Conservation (phyloP, 179 eudicot species). For the Carnegiea gigantea region DNA sequence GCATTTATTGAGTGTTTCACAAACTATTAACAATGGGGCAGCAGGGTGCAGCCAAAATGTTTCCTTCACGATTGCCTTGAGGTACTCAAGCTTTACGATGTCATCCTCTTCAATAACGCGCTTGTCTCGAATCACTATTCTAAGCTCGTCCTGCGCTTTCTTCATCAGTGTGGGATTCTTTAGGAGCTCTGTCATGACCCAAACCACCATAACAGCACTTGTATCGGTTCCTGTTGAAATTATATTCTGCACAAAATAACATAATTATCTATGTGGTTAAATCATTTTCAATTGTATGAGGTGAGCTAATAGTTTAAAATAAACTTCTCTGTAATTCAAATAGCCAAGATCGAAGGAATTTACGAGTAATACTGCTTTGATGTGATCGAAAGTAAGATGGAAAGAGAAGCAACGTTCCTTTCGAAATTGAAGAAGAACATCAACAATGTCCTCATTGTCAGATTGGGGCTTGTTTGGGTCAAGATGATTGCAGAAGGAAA, state of each 20-base stretch:
- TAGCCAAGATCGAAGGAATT: not conserved
- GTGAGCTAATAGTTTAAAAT: no score
- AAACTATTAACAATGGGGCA: conserved; percentile 9
- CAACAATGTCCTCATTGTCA: conserved; percentile 17
- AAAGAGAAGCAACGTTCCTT: not conserved
- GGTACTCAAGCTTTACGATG: conserved; percentile 12
- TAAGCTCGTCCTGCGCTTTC: conserved; percentile 20
- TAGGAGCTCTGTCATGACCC: conserved; percentile 26
- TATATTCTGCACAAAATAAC: conserved; percentile 7
- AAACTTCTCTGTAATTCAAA: no score
- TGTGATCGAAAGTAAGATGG: conserved; percentile 22
- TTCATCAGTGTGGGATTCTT: conserved; percentile 13
- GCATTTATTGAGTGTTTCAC: conserved; percentile 5
- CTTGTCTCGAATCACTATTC: not conserved
- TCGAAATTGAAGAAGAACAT: conserved; percentile 21
- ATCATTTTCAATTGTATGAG: no score
- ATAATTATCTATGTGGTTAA: no score
- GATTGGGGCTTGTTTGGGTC: not conserved
- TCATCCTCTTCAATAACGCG: conserved; percentile 7
- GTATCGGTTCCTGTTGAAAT: conserved; percentile 26
- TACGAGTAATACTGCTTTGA: conserved; percentile 26
- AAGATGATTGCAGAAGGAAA: no score
- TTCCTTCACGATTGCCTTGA: conserved; percentile 21
- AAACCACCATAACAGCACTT: conserved; percentile 17
- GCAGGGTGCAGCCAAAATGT: conserved; percentile 16